Evolutionary conservation across 352 stramenopile genomes (phyloP).

Genomic region (Phytophthora uliginosa): DNA sequence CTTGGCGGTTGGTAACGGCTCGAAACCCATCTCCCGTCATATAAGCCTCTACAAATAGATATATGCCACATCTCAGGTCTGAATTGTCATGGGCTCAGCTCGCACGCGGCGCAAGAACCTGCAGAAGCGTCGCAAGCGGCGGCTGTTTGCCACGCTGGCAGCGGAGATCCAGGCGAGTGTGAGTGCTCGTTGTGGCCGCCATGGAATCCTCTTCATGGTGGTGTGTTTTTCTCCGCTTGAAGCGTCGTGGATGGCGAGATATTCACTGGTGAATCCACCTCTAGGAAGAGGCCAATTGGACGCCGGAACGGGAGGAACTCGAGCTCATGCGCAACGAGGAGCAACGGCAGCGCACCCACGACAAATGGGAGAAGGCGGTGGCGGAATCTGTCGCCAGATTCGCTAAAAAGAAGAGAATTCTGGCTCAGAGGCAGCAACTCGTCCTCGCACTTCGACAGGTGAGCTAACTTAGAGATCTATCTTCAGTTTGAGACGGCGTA

Average conservation of each 20-base stretch:
- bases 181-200: constrained; percentile 1
- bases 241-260: constrained; percentile 11
- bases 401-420: constrained; percentile 55
- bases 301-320: constrained; percentile 53
- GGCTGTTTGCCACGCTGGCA: constrained; percentile 66
- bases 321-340: constrained; percentile 71
- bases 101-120: constrained; percentile 83
- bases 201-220: background rate
- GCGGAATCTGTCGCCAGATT: constrained; percentile 47
- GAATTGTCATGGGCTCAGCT: constrained; percentile 48
- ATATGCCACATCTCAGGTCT: constrained; percentile 20
- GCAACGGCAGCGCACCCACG: constrained; percentile 61
- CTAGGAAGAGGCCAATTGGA: constrained; percentile 53
- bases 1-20: constrained; percentile 24
- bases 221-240: constrained; percentile 6
- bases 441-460: constrained; percentile 73
- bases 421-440: constrained; percentile 60
- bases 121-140: constrained; percentile 78
- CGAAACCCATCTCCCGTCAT: constrained; percentile 5
- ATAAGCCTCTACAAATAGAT: constrained; percentile 3
- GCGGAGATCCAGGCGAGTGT: constrained; percentile 61
- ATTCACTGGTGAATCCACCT: constrained; percentile 4
- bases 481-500: background rate
- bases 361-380: constrained; percentile 62
- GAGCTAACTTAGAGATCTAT: background rate